Percentiles rank a stretch among this genome's conserved stretches.
Conservation (phyloP, 1,284 basidiomycete species). For the Pisolithus thermaeus region DNA sequence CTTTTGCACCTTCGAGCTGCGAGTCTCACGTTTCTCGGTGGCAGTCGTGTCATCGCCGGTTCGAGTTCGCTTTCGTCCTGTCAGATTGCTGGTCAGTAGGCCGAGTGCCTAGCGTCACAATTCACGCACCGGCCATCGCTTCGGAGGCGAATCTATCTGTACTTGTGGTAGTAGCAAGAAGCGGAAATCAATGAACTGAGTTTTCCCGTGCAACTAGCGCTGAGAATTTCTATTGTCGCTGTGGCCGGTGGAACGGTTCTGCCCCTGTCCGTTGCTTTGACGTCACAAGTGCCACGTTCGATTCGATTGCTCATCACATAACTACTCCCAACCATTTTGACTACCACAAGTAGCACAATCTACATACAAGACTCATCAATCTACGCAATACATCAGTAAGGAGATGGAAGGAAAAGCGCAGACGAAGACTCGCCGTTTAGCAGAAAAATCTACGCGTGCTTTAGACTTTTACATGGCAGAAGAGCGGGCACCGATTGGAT, state of each 20-base stretch:
- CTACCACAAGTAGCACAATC: background rate
- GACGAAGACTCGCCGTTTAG: background rate
- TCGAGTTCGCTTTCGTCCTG: conserved; percentile 44
- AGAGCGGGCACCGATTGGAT: background rate
- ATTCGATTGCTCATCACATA: too few relatives aligned
- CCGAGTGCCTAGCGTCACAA: conserved; percentile 10
- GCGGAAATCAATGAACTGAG: background rate
- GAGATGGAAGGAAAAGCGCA: background rate
- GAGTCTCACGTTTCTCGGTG: conserved; percentile 33
- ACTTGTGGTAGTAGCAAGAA: background rate
- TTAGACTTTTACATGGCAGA: background rate
- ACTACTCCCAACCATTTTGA: background rate
- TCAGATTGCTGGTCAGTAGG: background rate
- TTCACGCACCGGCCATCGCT: conserved; percentile 29
- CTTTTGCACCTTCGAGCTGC: conserved; percentile 45
- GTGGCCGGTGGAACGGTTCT: background rate
- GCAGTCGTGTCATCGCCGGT: conserved; percentile 31
- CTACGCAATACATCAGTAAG: background rate
- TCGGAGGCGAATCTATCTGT: background rate
- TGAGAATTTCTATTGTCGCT: conserved; percentile 1
- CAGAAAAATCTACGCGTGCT: background rate
- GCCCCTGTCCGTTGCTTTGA: conserved; percentile 15
- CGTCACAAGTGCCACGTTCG: conserved; percentile 19
- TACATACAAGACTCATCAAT: background rate
- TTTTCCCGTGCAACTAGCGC: conserved; percentile 11